These are phyloP conservation scores for Camelina laxa DNA, from an alignment of 345 rosid genomes.

Conservation along the genomic window DNA sequence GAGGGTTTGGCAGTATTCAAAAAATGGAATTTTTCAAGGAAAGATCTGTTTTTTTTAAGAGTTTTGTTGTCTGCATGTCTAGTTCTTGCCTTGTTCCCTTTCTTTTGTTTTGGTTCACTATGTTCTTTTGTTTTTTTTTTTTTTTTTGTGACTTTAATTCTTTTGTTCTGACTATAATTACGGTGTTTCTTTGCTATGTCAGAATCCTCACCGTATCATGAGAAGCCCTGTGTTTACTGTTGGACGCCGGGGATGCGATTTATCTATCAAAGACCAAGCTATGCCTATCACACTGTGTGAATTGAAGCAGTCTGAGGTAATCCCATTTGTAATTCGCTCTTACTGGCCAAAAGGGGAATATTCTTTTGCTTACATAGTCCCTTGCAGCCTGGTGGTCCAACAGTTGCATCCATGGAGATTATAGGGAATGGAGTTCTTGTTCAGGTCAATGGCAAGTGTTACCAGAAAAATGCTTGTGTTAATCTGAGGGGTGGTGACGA, in stretches of 20 bases:
- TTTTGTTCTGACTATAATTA: constrained; percentile 27
- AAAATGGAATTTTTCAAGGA: background rate
- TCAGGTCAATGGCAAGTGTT: constrained; percentile 76
- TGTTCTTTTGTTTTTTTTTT: background rate
- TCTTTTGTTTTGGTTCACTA: background rate
- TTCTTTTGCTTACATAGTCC: constrained; percentile 37
- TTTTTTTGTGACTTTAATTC: constrained; percentile 19
- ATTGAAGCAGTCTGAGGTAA: constrained; percentile 82
- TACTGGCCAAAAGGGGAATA: constrained; percentile 13
- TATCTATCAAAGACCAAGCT: constrained; percentile 71
- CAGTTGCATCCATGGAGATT: constrained; percentile 71
- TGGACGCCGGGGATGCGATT: constrained; percentile 80
- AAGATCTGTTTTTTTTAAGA: constrained; percentile 27
- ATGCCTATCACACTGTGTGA: constrained; percentile 69
- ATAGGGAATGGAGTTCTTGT: constrained; percentile 82
- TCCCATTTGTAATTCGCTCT: background rate
- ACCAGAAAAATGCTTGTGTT: constrained; percentile 54
- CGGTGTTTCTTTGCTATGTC: constrained; percentile 37
- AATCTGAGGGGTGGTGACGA: constrained; percentile 89
- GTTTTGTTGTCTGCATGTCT: constrained; percentile 28
- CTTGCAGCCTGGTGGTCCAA: constrained; percentile 67
- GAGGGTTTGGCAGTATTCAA: constrained; percentile 9
- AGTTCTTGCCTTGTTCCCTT: background rate
- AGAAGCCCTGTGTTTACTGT: constrained; percentile 65
- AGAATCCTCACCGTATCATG: constrained; percentile 81